Base-by-base conservation (phyloP, 768 basidiomycete species). In the Pseudohyphozyma bogoriensis region DNA sequence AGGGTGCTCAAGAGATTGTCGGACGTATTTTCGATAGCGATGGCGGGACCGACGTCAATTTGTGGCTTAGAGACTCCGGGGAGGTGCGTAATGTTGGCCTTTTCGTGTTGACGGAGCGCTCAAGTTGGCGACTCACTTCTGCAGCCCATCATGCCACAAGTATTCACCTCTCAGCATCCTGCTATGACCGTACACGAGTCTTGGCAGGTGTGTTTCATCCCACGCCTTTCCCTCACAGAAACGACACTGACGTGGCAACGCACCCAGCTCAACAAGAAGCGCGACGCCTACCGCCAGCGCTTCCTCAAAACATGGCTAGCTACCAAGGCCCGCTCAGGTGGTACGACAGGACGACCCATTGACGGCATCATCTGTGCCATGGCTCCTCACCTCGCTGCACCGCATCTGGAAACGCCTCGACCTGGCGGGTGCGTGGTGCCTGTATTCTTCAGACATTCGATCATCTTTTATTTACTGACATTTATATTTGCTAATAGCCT, bases 341-440 rank as follows among this genome's bases (percentile, higher is more conserved):
- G 47, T 5, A n/a, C n/a, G n/a, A n/a, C n/a, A n/a, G 24, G 39
- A 28, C 35, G 54, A 0, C 53, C 59, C 1, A 40, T 60, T 12
- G 59, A 60, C 49, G 53, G 22, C 33, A 49, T 60, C 59, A 39
- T 60, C 28, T 60, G 59, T 32, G 45, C 59, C 7, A 60, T 26
- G 15, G 59, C 59, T 2, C 53, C 59, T n/a, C 59, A 60, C 33
- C 40, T 49, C 22, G 59, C 59, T 3, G 46, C 53, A 24, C 59
- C 53, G 13, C 59, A 60, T 32, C 40, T 55, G 12, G 46, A 54
- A 4, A 22, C 20, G 4, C 59, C 52, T 4, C 32, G 59, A 3
- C 36, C 53, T 2, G 59, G 32, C 12, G 18, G 31, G 33, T 47
- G 18, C 37, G 55, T 39, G 33, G 22, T n/a, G n/a, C 29, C 31